These are phyloP conservation scores for Beverwykella pulmonaria DNA, from an alignment of 495 filamentous ascomycete genomes.

Conservation along the genomic window DNA sequence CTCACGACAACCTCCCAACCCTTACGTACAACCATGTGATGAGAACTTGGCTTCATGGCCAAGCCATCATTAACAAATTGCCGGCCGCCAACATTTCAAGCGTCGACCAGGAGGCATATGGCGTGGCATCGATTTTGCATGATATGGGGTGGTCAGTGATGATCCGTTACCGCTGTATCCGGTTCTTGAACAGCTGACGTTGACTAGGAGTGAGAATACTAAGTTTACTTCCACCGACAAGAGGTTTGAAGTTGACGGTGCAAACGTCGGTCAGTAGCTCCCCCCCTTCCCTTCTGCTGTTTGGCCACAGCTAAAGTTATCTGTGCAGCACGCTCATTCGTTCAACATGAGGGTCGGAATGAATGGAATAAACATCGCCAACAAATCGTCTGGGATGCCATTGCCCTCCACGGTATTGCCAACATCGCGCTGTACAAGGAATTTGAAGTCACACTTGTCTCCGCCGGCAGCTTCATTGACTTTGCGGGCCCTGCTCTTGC, in stretches of 20 bases:
- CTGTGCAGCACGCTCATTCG: conserved; percentile 47
- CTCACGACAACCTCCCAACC: conserved; percentile 5
- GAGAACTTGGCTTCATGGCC: conserved; percentile 29
- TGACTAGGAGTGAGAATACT: too few relatives aligned
- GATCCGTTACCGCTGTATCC: too few relatives aligned
- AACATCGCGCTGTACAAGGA: conserved; percentile 49
- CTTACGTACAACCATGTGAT: conserved; percentile 33
- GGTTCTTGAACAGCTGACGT: too few relatives aligned
- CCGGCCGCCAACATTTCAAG: neutral
- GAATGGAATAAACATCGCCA: conserved; percentile 47
- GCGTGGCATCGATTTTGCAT: conserved; percentile 44
- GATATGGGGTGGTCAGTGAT: conserved; percentile 45
- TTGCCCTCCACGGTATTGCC: conserved; percentile 49
- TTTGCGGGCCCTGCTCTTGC: conserved; percentile 40
- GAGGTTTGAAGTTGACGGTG: conserved; percentile 10
- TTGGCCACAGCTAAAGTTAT: too few relatives aligned
- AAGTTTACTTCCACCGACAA: conserved; percentile 44
- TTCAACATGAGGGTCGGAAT: conserved; percentile 36
- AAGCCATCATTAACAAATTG: conserved; percentile 14
- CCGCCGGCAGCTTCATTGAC: conserved; percentile 47
- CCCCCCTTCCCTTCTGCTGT: too few relatives aligned
- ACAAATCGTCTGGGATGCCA: conserved; percentile 51
- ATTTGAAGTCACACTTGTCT: conserved; percentile 44
- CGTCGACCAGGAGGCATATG: conserved; percentile 45
- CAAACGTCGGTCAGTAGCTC: too few relatives aligned